Evolutionary conservation across 192 early-diverging fungal species (phyloP), one percentile per base, ranked within the genome.

Genomic region (Backusella australiensis): DNA sequence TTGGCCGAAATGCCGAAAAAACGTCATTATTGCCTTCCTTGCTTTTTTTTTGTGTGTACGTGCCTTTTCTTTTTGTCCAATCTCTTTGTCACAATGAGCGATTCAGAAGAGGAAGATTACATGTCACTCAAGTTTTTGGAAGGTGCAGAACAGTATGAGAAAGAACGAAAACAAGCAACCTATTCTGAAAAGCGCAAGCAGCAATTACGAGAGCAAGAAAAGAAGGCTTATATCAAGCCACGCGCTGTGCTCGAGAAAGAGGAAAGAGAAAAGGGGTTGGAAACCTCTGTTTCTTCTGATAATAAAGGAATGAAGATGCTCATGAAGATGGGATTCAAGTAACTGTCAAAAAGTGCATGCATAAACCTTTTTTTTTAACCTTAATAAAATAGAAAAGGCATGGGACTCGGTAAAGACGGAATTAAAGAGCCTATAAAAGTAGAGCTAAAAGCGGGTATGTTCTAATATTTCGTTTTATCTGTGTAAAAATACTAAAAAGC

Each of bases 291-390:
- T 23, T 83, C 81, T 6, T 80, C 79, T 19, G 80, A 83, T 6
- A 88, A 89, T 74, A 85, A 85, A 69, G 88, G 88, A 23, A 86
- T 86, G 86, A 81, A 85, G 19, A 85, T 89, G 83, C 34, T 89
- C 38, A 82, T 85, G 76, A 87, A 87, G 26, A 87, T 89, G 88
- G 88, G 88, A 0, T 89, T 87, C 80, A 86, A 86, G 87, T 85
- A 88, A 15, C 34, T 32, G 32, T 32, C 67, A 0, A 14, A n/a
- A 19, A 7, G n/a, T 49, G 26, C n/a, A 5, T 36, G 21, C 5
- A 49, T 73, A 32, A 38, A 14, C 6, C 17, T 49, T 21, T 71
- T 19, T 19, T 70, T 38, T n/a, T 53, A 26, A 26, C 26, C 6
- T 49, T 44, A 17, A 44, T 14, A 49, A 49, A 49, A 49, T 29